phyloP scores from a whole-genome alignment of 345 rosid genomes.

The Erysimum cheiranthoides region DNA sequence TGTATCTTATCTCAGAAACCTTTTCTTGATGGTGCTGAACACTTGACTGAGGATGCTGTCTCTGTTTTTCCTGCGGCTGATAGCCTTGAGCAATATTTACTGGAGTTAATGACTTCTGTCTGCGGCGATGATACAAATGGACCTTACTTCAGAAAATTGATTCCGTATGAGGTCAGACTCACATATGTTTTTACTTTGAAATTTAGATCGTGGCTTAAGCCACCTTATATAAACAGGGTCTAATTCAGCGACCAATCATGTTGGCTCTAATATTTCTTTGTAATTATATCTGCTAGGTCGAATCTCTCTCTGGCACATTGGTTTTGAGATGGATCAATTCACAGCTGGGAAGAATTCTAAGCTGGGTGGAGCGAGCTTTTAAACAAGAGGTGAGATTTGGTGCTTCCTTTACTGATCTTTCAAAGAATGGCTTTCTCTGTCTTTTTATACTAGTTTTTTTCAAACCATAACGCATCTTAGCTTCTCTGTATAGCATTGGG shows the following conservation, averaged over 20 bases:
- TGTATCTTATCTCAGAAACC: constrained; percentile 74
- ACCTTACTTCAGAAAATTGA: constrained; percentile 66
- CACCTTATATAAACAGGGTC: constrained; percentile 13
- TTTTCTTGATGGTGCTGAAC: constrained; percentile 84
- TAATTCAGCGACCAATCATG: constrained; percentile 10
- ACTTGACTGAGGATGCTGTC: constrained; percentile 88
- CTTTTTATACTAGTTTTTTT: constrained; percentile 7
- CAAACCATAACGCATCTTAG: constrained; percentile 13
- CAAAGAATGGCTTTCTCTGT: constrained; percentile 16
- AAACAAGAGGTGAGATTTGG: constrained; percentile 79
- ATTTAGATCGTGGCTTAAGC: constrained; percentile 21
- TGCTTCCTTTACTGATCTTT: constrained; percentile 17
- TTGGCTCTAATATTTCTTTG: constrained; percentile 27
- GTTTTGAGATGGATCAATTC: constrained; percentile 96
- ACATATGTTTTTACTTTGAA: constrained; percentile 22
- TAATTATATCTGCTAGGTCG: constrained; percentile 57
- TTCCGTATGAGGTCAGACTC: constrained; percentile 74
- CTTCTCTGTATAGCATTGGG: constrained; percentile 71
- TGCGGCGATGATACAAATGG: constrained; percentile 70
- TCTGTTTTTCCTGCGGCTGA: constrained; percentile 93
- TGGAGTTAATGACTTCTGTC: constrained; percentile 63
- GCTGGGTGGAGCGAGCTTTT: constrained; percentile 95
- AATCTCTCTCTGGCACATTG: constrained; percentile 88
- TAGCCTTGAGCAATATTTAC: constrained; percentile 84
- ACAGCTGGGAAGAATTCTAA: constrained; percentile 83